Evolutionary conservation across 1,284 basidiomycete genomes (phyloP), one percentile per base, ranked within the genome.

Genomic region (Malassezia obtusa): DNA sequence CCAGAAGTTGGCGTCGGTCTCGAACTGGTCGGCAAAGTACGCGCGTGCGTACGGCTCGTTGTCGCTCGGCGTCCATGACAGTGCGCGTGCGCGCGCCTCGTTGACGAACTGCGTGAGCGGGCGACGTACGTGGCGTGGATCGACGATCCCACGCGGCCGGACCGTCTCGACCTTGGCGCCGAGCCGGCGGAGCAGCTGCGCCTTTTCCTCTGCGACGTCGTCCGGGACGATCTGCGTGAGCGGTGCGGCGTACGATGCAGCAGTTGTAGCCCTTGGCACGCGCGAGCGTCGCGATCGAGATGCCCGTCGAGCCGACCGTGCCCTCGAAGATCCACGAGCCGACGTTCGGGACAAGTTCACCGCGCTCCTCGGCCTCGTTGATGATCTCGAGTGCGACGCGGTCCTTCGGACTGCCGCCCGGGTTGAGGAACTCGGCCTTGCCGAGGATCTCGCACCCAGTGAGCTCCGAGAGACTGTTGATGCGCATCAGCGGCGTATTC

Each of bases 361-460:
- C 89, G 60, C 82, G 79, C 14, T 80, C 80, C 74, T 98, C 94
- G 0, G 94, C 94, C 68, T 95, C 87, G 58, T 89, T 57, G n/a
- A 73, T 59, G 49, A 73, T 89, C 72, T 83, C 81, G 49, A 96
- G 75, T 0, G 91, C 92, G 11, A 99, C 91, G 21, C 94, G 82
- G 75, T 99, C 94, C 75, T 99, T 99, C 40, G 96, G 87, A 51
- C 89, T 95, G 21, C 94, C 94, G 15, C 90, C 94, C 0, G 94
- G 92, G 75, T 98, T 98, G 49, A 98, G 76, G 71, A 86, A 96
- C 84, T 94, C 89, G 12, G 88, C 87, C 76, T 95, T 95, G n/a
- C 88, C 91, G 77, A 95, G 77, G 56, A 98, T 91, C 68, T 96
- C 90, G 11, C 94, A 86, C 7, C 90, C 90, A 0, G 95, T 79